phyloP scores from a whole-genome alignment of 139 green algal species.

The Tetraselmis striata region DNA sequence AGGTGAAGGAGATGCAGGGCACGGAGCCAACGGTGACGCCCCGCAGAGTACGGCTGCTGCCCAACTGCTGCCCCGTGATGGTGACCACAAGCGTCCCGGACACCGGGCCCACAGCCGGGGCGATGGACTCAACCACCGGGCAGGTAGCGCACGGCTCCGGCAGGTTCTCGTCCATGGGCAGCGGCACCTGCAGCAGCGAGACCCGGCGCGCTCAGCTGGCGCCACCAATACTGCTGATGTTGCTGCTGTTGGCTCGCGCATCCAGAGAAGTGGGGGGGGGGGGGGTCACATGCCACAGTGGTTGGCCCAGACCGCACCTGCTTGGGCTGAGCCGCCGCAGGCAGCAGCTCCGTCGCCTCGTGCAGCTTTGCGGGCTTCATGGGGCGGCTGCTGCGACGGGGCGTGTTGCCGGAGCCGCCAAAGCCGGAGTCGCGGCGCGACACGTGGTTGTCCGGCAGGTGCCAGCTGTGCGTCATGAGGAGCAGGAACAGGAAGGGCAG shows the following conservation, averaged over 20 bases:
- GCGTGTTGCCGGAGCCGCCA: background rate
- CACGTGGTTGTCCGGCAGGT: background rate
- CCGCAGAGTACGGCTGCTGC: conserved; percentile 3
- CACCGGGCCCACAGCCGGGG: background rate
- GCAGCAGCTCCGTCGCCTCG: background rate
- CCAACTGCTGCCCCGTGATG: conserved; percentile 13
- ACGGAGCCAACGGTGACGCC: conserved; percentile 11
- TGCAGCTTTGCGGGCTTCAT: background rate
- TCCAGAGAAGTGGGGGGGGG: too few species aligned
- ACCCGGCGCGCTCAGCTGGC: too few species aligned
- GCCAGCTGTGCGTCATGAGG: background rate
- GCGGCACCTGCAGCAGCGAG: background rate
- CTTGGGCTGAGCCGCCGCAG: background rate
- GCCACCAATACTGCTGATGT: too few species aligned
- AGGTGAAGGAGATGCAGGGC: conserved; percentile 8
- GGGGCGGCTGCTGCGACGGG: background rate
- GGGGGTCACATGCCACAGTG: too few species aligned
- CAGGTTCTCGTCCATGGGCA: background rate
- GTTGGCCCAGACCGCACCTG: too few species aligned
- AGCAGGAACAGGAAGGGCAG: conserved; percentile 8
- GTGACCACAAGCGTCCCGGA: background rate
- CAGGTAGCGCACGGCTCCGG: background rate
- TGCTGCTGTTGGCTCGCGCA: too few species aligned
- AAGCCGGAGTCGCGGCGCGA: background rate
- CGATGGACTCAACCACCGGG: background rate